A percentile compares a stretch with the other conserved stretches of the same genome.
These are phyloP conservation scores for Strobilomyces confusus DNA, from an alignment of 768 basidiomycete genomes.

Conservation along the genomic window DNA sequence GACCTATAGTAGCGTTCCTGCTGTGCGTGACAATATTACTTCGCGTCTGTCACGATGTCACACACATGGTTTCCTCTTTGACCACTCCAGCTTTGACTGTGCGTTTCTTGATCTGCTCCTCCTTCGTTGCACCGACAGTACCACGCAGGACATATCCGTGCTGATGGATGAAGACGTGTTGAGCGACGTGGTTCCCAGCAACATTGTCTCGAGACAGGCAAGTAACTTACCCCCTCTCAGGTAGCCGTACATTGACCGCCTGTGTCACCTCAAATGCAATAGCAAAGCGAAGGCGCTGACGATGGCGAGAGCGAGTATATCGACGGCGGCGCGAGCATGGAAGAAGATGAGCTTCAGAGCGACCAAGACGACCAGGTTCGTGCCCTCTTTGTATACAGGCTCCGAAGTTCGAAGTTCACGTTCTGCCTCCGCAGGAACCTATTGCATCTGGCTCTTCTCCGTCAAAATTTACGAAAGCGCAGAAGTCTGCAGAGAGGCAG, in stretches of 20 bases:
- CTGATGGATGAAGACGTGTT: slow-evolving; percentile 73
- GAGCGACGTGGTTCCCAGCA: slow-evolving; percentile 86
- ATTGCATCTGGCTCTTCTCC: slow-evolving; percentile 26
- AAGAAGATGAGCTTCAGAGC: slow-evolving; percentile 61
- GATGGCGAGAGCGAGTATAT: slow-evolving; percentile 68
- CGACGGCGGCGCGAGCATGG: slow-evolving; percentile 50
- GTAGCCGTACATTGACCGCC: slow-evolving; percentile 7
- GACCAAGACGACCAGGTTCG: slow-evolving; percentile 42
- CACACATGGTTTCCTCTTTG: slow-evolving; percentile 11
- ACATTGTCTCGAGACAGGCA: slow-evolving; percentile 87
- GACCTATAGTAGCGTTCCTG: background rate
- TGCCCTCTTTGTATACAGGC: background rate
- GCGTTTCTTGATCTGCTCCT: slow-evolving; percentile 7
- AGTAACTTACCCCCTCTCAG: slow-evolving; percentile 13
- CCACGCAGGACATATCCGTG: slow-evolving; percentile 10
- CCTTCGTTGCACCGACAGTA: slow-evolving; percentile 1
- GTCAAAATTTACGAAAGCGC: slow-evolving; percentile 33
- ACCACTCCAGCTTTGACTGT: slow-evolving; percentile 23
- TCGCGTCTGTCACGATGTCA: slow-evolving; percentile 25
- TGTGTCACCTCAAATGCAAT: slow-evolving; percentile 24
- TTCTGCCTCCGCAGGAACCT: slow-evolving; percentile 12
- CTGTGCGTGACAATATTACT: slow-evolving; percentile 7
- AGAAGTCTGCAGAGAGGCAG: slow-evolving; percentile 37
- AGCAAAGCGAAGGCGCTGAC: slow-evolving; percentile 67
- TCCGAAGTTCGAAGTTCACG: background rate